Evolutionary conservation across 805 yeast species (phyloP).

Genomic region (Candida orba): DNA sequence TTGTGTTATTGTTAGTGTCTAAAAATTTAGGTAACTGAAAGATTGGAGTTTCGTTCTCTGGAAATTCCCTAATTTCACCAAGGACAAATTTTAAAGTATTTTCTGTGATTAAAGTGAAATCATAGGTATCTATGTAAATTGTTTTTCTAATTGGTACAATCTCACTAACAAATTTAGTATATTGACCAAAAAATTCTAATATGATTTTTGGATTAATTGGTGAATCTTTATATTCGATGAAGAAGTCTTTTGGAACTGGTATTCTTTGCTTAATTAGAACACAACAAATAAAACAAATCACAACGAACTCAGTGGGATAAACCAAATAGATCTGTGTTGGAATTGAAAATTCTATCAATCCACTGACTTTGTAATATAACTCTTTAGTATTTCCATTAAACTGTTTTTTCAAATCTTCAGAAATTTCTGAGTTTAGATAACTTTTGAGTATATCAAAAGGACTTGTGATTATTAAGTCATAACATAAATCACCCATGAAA

Average conservation of each 20-base stretch:
- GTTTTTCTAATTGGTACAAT: not conserved
- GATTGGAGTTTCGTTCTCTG: not conserved
- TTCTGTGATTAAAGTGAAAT: not conserved
- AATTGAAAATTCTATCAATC: constrained; percentile 3
- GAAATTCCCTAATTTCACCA: not conserved
- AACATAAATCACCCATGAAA: constrained; percentile 20
- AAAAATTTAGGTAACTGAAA: not conserved
- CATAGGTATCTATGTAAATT: not conserved
- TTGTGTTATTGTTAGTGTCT: not conserved
- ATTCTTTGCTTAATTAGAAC: constrained; percentile 1
- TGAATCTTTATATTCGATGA: not conserved
- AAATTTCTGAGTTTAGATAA: too few species aligned
- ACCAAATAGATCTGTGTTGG: constrained; percentile 14
- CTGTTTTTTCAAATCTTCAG: too few species aligned
- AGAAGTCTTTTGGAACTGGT: constrained; percentile 5
- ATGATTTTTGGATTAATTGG: not conserved
- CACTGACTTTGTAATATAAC: not conserved
- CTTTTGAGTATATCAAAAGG: constrained; percentile 9
- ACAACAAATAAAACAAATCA: constrained; percentile 6
- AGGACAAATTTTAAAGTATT: not conserved
- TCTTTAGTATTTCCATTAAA: too few species aligned
- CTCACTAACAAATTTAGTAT: not conserved
- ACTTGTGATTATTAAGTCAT: constrained; percentile 15
- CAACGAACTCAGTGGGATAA: constrained; percentile 6
- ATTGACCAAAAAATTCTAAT: constrained; percentile 1